These are phyloP conservation scores for Rugonectria rugulosa DNA, from an alignment of 2,329 filamentous ascomycete species.

Conservation along the genomic window DNA sequence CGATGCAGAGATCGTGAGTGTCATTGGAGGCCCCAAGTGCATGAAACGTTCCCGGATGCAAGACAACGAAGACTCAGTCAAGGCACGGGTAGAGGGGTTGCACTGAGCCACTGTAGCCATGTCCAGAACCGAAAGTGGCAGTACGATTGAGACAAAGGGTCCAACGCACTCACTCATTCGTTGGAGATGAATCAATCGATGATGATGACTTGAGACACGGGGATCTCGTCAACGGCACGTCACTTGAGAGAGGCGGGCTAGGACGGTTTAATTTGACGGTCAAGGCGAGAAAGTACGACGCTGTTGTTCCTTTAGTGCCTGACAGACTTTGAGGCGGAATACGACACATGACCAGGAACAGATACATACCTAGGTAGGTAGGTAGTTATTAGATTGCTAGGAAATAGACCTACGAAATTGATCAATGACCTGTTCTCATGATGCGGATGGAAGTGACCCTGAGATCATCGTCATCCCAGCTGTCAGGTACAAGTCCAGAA, in stretches of 20 bases:
- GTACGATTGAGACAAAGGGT: constrained; percentile 3
- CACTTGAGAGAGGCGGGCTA: constrained; percentile 19
- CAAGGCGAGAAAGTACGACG: not conserved
- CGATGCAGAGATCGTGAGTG: constrained; percentile 21
- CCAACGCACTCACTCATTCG: no score
- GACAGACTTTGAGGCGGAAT: not conserved
- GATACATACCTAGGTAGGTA: not conserved
- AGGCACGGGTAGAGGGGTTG: not conserved
- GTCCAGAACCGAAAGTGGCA: constrained; percentile 11
- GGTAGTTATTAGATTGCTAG: no score
- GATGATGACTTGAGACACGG: constrained; percentile 20
- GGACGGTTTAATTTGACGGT: not conserved
- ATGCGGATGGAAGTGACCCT: no score
- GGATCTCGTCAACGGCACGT: constrained; percentile 33
- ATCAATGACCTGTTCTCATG: no score
- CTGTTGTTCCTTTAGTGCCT: not conserved
- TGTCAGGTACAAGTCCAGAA: not conserved
- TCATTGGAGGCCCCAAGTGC: constrained; percentile 17
- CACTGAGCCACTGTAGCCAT: no score
- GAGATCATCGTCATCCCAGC: no score
- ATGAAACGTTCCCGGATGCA: constrained; percentile 6
- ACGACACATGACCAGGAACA: no score
- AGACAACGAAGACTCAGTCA: not conserved
- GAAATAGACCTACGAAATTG: no score
- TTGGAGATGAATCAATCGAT: not conserved